A percentile compares a stretch with the other conserved stretches of the same genome.
Evolutionary conservation across 495 filamentous ascomycete species (phyloP).

Genomic region (Penicillium coffeae): DNA sequence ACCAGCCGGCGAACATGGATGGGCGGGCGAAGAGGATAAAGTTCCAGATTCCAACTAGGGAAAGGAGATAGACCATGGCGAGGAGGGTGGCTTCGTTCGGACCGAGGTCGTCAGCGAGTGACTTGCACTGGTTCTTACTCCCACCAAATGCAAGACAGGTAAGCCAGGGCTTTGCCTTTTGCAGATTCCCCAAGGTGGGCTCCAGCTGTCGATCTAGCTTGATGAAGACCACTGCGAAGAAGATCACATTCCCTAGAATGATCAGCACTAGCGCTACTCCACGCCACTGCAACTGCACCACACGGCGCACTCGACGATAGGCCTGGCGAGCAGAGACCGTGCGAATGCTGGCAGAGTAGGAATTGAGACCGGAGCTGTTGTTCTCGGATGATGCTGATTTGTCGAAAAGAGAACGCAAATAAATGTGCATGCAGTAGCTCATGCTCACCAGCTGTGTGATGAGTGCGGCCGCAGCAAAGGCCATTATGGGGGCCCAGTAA

Average conservation of each 20-base stretch:
- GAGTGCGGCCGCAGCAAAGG: conserved; percentile 70
- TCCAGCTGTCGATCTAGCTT: conserved; percentile 69
- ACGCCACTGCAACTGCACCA: conserved; percentile 92
- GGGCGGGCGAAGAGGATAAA: conserved; percentile 74
- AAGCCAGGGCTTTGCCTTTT: conserved; percentile 62
- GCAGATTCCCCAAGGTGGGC: conserved; percentile 48
- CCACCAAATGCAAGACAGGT: conserved; percentile 61
- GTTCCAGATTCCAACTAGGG: conserved; percentile 81
- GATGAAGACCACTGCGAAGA: conserved; percentile 87
- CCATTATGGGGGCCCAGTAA: conserved; percentile 88
- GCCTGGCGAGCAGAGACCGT: conserved; percentile 84
- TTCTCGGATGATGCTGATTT: conserved; percentile 55
- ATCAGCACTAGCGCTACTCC: conserved; percentile 81
- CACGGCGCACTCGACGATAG: conserved; percentile 76
- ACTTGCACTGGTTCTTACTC: conserved; percentile 58
- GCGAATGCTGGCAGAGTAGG: conserved; percentile 73
- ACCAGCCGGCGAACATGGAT: conserved; percentile 82
- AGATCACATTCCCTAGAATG: conserved; percentile 84
- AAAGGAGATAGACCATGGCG: conserved; percentile 76
- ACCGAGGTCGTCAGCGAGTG: conserved; percentile 42
- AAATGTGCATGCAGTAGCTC: conserved; percentile 91
- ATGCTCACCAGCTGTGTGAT: conserved; percentile 83
- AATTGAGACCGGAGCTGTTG: conserved; percentile 68
- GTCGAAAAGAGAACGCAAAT: conserved; percentile 75
- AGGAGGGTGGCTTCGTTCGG: conserved; percentile 74